phyloP scores from a whole-genome alignment of 257 asterid genomes.

The Solanum ahanhuiri region DNA sequence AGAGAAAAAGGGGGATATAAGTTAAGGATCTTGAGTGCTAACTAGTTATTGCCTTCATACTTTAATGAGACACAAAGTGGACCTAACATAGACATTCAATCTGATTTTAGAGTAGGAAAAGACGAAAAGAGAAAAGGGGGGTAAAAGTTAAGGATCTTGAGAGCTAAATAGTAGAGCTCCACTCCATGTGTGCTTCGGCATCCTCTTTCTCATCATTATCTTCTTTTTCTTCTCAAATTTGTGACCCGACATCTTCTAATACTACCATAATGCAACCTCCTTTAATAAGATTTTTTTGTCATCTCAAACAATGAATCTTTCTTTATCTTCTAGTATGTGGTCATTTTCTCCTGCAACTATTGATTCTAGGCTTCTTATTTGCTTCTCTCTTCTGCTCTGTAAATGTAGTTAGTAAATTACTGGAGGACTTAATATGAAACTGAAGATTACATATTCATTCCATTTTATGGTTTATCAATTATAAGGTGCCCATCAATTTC shows the following conservation, averaged over 20 bases:
- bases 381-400: not conserved
- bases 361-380: not conserved
- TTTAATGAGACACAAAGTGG: not conserved
- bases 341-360: not conserved
- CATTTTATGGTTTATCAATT: not conserved
- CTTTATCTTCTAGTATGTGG: not conserved
- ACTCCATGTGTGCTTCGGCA: not conserved
- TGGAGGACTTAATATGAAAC: not conserved
- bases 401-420: not conserved
- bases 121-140: too few species aligned
- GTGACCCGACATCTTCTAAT: not conserved
- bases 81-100: not conserved
- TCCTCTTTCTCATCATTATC: not conserved
- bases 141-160: not conserved
- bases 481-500: not conserved
- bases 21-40: not conserved
- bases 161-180: not conserved
- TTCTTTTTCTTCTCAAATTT: not conserved
- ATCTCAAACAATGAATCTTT: not conserved
- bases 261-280: not conserved
- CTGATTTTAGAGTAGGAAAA: not conserved
- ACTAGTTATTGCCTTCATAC: not conserved
- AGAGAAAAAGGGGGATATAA: not conserved
- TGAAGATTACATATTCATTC: not conserved
- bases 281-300: not conserved